Evolutionary conservation across 2,329 filamentous ascomycete species (phyloP), one percentile per base, ranked within the genome.

Genomic region (Neoscytalidium dimidiatum): DNA sequence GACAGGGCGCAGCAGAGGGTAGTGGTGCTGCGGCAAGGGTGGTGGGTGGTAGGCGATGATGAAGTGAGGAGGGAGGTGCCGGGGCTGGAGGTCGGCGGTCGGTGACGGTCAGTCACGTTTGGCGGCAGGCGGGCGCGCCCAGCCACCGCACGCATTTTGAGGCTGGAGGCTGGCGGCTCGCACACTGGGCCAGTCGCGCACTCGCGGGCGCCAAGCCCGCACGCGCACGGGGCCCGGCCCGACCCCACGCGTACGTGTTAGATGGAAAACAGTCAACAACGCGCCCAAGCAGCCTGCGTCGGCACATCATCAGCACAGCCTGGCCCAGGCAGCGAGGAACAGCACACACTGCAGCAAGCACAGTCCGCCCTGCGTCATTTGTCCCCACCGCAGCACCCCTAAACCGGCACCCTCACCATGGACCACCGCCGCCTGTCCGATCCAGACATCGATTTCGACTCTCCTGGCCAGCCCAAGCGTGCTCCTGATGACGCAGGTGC

Each of bases 401-500:
- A 29, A 53, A 44, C 7, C 14, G 46, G 61, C 48, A 2, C n/a
- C 61, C 44, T 81, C 83, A 65, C 84, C 69, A 80, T 86, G 71
- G 81, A 84, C 64, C 80, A 80, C 66, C 78, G 84, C 21, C 77
- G 79, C 65, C 77, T 86, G 35, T 85, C 83, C 33, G 84, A 87
- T 66, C 84, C 84, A 26, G 80, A 85, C 66, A 83, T 84, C 65
- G 79, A 88, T 49, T 88, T 88, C 75, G 82, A 78, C 69, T 76
- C 85, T 60, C 87, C 85, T 11, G 85, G 85, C 26, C 69, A 73
- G 70, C 68, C 69, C 57, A 78, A 80, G 74, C 68, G 76, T 67
- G 65, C 74, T 68, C 56, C 70, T 68, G 64, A 71, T 66, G 68
- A 72, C 65, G 67, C 72, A 66, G 67, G 76, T 64, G 53, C 68